Conservation (phyloP, 345 rosid species). For the Reutealis trisperma region DNA sequence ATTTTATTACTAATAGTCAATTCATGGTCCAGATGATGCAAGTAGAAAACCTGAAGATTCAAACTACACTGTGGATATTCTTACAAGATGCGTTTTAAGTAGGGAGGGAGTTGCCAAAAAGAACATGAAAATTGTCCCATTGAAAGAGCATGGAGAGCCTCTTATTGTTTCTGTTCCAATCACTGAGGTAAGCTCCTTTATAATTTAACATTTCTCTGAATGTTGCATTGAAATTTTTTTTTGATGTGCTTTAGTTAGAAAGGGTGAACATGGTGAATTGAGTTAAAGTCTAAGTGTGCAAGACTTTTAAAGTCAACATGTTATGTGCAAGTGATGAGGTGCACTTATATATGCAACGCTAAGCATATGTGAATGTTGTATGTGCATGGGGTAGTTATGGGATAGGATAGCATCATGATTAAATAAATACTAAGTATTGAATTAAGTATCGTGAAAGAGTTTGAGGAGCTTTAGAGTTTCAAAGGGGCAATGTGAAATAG, state of each 20-base stretch:
- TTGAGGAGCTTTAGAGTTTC: too few relatives aligned
- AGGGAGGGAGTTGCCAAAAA: slow-evolving; percentile 65
- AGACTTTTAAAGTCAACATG: too few relatives aligned
- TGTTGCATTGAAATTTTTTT: neutral
- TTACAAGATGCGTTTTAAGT: slow-evolving; percentile 80
- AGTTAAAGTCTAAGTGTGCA: too few relatives aligned
- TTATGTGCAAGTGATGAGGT: too few relatives aligned
- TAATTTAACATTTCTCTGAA: neutral
- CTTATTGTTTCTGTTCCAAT: slow-evolving; percentile 73
- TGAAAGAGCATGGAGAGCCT: slow-evolving; percentile 80
- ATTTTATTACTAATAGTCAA: slow-evolving; percentile 1
- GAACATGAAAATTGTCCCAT: slow-evolving; percentile 55
- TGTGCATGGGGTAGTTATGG: too few relatives aligned
- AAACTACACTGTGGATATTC: slow-evolving; percentile 68
- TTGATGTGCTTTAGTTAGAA: neutral
- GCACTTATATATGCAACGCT: too few relatives aligned
- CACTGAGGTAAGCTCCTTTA: slow-evolving; percentile 52
- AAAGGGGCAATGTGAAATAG: too few relatives aligned
- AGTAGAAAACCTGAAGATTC: slow-evolving; percentile 73
- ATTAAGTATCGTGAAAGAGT: too few relatives aligned
- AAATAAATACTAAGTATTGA: too few relatives aligned
- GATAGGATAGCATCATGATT: too few relatives aligned
- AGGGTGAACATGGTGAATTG: neutral
- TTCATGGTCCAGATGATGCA: slow-evolving; percentile 60
- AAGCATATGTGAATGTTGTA: too few relatives aligned